Evolutionary conservation across 768 basidiomycete species (phyloP).

Genomic region (Gelatoporia subvermispora): DNA sequence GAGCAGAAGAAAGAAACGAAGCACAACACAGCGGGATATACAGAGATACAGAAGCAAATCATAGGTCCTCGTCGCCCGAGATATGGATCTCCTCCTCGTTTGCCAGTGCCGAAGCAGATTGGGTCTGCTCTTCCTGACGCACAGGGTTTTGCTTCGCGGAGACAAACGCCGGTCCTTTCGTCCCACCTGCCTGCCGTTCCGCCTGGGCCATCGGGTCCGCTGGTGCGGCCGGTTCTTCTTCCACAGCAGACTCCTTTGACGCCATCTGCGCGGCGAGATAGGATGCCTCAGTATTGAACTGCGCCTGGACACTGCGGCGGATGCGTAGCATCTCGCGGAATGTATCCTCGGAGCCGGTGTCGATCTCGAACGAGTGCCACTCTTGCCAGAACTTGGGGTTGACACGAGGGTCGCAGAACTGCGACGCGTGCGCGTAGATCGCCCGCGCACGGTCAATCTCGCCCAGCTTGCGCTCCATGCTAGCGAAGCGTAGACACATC

Average conservation of each 20-base stretch:
- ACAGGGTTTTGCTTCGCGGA: constrained; percentile 56
- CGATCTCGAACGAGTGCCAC: constrained; percentile 98
- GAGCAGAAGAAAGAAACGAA: not conserved
- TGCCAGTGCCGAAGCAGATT: constrained; percentile 25
- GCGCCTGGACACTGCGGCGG: constrained; percentile 96
- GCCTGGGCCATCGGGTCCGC: constrained; percentile 87
- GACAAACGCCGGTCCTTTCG: constrained; percentile 67
- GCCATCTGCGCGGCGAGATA: constrained; percentile 88
- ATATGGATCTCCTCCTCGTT: constrained; percentile 89
- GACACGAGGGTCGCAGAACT: constrained; percentile 95
- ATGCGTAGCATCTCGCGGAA: constrained; percentile 95
- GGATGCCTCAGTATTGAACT: constrained; percentile 96
- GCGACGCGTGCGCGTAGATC: constrained; percentile 95
- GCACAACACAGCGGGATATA: constrained; percentile 10
- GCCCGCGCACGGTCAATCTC: constrained; percentile 98
- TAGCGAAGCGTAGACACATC: constrained; percentile 96
- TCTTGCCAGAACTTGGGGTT: constrained; percentile 93
- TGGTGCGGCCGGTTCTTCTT: constrained; percentile 29
- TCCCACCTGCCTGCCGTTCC: constrained; percentile 57
- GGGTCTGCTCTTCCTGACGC: constrained; percentile 34
- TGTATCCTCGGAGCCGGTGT: constrained; percentile 97
- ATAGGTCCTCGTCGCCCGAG: constrained; percentile 73
- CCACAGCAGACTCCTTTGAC: constrained; percentile 39
- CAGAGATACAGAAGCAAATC: constrained; percentile 11
- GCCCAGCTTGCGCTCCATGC: constrained; percentile 93